Percentiles rank a stretch among this genome's conserved stretches.
Conservation (phyloP, 1,139 yeast genomes). For the Arxiozyma telluris region DNA sequence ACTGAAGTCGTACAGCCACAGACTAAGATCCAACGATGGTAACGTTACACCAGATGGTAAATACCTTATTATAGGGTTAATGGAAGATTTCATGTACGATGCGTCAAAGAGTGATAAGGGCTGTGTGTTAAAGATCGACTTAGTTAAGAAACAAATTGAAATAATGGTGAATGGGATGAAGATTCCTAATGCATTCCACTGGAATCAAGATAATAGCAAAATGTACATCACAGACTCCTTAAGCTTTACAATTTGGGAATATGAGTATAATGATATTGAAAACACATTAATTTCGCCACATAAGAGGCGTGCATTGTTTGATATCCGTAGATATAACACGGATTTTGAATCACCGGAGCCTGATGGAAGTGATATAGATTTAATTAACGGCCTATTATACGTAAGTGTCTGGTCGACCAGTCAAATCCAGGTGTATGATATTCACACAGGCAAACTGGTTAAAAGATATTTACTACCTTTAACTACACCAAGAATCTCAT, state of each 20-base stretch:
- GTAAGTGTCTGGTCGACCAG: constrained; percentile 60
- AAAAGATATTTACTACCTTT: constrained; percentile 55
- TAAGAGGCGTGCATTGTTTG: constrained; percentile 32
- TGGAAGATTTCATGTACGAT: constrained; percentile 43
- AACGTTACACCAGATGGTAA: constrained; percentile 58
- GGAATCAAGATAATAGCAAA: constrained; percentile 37
- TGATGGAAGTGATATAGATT: constrained; percentile 67
- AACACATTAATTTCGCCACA: constrained; percentile 17
- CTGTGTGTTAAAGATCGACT: constrained; percentile 29
- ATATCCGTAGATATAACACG: constrained; percentile 33
- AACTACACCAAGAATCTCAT: constrained; percentile 48
- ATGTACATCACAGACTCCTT: constrained; percentile 70
- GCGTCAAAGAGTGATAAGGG: constrained; percentile 28
- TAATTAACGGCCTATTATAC: constrained; percentile 50
- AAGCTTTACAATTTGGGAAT: constrained; percentile 49
- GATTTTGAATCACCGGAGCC: constrained; percentile 48
- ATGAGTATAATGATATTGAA: constrained; percentile 37
- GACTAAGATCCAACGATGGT: constrained; percentile 66
- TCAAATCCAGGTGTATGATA: constrained; percentile 45
- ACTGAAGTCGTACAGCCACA: constrained; percentile 27
- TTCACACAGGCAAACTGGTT: constrained; percentile 40
- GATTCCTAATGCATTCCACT: constrained; percentile 78
- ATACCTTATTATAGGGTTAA: constrained; percentile 64
- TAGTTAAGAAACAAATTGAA: constrained; percentile 21
- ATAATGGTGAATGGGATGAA: constrained; percentile 33